These are phyloP conservation scores for Pseudonitzschia delicatissima DNA, from an alignment of 108 stramenopile species.

Conservation along the genomic window DNA sequence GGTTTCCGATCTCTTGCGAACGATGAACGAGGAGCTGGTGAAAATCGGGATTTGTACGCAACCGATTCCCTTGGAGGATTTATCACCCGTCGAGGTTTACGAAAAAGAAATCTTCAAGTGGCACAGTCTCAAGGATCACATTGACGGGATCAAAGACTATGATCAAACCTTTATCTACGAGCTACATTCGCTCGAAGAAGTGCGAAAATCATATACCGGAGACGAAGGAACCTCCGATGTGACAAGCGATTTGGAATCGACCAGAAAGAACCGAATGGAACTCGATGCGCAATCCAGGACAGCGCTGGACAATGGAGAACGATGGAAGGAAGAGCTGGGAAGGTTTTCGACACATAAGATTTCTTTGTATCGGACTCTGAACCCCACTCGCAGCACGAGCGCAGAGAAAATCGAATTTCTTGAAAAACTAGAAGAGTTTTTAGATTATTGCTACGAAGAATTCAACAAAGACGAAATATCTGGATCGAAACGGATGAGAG, in stretches of 20 bases:
- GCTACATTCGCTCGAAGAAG: conserved; percentile 33
- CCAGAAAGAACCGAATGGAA: conserved; percentile 19
- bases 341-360: conserved; percentile 19
- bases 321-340: conserved; percentile 50
- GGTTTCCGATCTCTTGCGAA: conserved; percentile 35
- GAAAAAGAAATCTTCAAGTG: conserved; percentile 47
- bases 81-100: conserved; percentile 58
- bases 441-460: conserved; percentile 49
- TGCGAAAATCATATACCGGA: conserved; percentile 20
- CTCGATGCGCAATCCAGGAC: conserved; percentile 41
- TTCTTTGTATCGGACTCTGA: conserved; percentile 13
- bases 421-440: conserved; percentile 49
- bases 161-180: conserved; percentile 70
- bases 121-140: conserved; percentile 37
- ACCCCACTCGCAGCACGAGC: conserved; percentile 31
- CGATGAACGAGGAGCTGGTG: conserved; percentile 42
- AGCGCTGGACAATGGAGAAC: conserved; percentile 41
- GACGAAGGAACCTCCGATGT: not conserved
- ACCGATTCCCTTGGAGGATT: conserved; percentile 45
- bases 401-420: conserved; percentile 47
- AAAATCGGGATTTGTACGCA: conserved; percentile 21
- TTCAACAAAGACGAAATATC: conserved; percentile 35
- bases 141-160: conserved; percentile 63
- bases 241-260: not conserved
- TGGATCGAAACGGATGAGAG: conserved; percentile 7